phyloP scores from a whole-genome alignment of 1,284 basidiomycete species.

The Earliella scabrosa region DNA sequence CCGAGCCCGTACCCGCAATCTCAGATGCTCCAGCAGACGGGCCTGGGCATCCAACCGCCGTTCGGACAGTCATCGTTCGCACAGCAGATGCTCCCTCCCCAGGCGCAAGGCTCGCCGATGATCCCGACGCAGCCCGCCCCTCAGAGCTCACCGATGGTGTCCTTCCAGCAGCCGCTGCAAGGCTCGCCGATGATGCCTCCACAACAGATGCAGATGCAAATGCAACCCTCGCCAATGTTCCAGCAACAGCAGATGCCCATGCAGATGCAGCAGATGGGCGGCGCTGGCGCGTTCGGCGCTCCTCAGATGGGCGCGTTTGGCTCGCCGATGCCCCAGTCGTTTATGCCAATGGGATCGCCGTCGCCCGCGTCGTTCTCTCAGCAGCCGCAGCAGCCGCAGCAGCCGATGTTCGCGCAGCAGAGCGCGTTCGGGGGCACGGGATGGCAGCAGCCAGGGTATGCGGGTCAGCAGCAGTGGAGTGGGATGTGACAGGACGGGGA shows the following conservation, averaged over 20 bases:
- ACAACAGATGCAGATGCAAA: conserved; percentile 21
- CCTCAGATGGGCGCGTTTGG: conserved; percentile 14
- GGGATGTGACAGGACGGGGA: conserved; percentile 16
- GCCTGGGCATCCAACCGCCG: conserved; percentile 5
- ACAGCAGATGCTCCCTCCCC: conserved; percentile 17
- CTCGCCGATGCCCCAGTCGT: conserved; percentile 18
- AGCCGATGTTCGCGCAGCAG: conserved; percentile 17
- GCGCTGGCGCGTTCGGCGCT: no score
- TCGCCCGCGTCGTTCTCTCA: conserved; percentile 13
- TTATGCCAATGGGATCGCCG: conserved; percentile 14
- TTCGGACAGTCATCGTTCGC: conserved; percentile 18
- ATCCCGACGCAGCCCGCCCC: conserved; percentile 21
- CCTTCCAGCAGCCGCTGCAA: conserved; percentile 11
- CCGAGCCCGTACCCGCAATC: conserved; percentile 29
- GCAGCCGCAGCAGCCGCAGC: conserved; percentile 15
- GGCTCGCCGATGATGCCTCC: conserved; percentile 22
- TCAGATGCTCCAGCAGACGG: conserved; percentile 14
- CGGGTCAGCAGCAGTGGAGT: conserved; percentile 26
- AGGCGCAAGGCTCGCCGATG: conserved; percentile 4
- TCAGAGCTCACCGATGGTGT: conserved; percentile 18
- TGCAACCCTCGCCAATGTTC: conserved; percentile 23
- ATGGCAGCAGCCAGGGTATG: conserved; percentile 20
- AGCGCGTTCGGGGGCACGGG: conserved; percentile 38
- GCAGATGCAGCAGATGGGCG: no score
- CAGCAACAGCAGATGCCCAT: conserved; percentile 20